Conservation (phyloP, 106 monocot genomes). For the Apostasia ramifera region DNA sequence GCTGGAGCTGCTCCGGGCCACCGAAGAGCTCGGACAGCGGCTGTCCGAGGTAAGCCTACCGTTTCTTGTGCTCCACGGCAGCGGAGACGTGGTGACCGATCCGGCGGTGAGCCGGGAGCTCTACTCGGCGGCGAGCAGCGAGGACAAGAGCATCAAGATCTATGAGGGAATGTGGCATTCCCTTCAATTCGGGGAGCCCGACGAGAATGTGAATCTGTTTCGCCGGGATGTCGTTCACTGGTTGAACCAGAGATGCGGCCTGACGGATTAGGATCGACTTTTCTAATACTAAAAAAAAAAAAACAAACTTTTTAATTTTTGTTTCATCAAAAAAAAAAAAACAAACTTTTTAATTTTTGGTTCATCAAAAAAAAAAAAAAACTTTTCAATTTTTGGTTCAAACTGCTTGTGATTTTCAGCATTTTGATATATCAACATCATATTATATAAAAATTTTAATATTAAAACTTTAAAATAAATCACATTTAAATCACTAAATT, state of each 20-base stretch:
- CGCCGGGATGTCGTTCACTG: constrained; percentile 57
- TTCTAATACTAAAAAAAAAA: too few relatives aligned
- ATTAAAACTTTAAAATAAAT: too few relatives aligned
- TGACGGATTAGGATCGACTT: too few relatives aligned
- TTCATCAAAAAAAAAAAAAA: too few relatives aligned
- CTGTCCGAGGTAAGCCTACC: constrained; percentile 58
- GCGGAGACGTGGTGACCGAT: constrained; percentile 81
- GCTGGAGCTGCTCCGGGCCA: constrained; percentile 65
- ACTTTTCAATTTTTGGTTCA: too few relatives aligned
- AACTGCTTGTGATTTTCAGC: too few relatives aligned
- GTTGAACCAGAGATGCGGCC: constrained; percentile 22
- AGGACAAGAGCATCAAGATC: constrained; percentile 72
- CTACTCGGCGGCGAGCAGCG: constrained; percentile 50
- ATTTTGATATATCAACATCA: too few relatives aligned
- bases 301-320: too few relatives aligned
- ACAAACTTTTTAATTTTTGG: too few relatives aligned
- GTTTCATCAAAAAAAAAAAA: too few relatives aligned
- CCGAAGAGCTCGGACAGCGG: constrained; percentile 38
- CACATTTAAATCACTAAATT: too few relatives aligned
- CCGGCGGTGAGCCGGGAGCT: constrained; percentile 63
- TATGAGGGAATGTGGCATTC: constrained; percentile 93
- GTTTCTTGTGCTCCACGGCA: constrained; percentile 79
- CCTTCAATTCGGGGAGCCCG: constrained; percentile 76
- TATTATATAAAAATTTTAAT: too few relatives aligned
- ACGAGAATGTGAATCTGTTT: constrained; percentile 52